phyloP scores from a whole-genome alignment of 2,329 filamentous ascomycete genomes.

The Pseudohalonectria lignicola region DNA sequence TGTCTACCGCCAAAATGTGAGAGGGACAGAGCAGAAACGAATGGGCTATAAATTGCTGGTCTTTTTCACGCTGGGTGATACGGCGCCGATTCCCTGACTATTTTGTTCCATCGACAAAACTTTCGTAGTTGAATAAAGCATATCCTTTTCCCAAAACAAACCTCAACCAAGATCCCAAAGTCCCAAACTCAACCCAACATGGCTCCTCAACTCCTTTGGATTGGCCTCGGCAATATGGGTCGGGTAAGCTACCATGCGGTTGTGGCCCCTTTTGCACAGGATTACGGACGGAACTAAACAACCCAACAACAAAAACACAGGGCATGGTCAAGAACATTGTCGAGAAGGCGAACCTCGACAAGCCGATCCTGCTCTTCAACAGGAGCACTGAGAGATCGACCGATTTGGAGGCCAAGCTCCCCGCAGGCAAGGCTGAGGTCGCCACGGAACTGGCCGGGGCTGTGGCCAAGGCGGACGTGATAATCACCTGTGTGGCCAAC shows the following conservation, averaged over 20 bases:
- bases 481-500: slow-evolving; percentile 74
- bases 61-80: too few relatives aligned
- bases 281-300: too few relatives aligned
- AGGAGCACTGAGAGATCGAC: slow-evolving; percentile 57
- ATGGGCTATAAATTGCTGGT: too few relatives aligned
- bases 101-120: too few relatives aligned
- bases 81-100: too few relatives aligned
- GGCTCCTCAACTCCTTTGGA: slow-evolving; percentile 58
- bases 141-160: too few relatives aligned
- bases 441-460: slow-evolving; percentile 54
- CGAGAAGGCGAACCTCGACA: slow-evolving; percentile 60
- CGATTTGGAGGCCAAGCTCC: slow-evolving; percentile 51
- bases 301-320: slow-evolving; percentile 29
- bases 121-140: too few relatives aligned
- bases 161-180: too few relatives aligned
- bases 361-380: slow-evolving; percentile 71
- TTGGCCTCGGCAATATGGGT: slow-evolving; percentile 84
- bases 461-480: slow-evolving; percentile 59
- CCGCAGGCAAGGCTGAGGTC: slow-evolving; percentile 50
- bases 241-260: slow-evolving; percentile 44
- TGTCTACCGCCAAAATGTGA: too few relatives aligned
- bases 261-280: too few relatives aligned
- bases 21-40: too few relatives aligned
- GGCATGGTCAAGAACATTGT: slow-evolving; percentile 80
- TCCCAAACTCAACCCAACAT: too few relatives aligned